Evolutionary conservation across 305 asterid species (phyloP), one percentile per base, ranked within the genome.

Genomic region (Solanum hybrid): DNA sequence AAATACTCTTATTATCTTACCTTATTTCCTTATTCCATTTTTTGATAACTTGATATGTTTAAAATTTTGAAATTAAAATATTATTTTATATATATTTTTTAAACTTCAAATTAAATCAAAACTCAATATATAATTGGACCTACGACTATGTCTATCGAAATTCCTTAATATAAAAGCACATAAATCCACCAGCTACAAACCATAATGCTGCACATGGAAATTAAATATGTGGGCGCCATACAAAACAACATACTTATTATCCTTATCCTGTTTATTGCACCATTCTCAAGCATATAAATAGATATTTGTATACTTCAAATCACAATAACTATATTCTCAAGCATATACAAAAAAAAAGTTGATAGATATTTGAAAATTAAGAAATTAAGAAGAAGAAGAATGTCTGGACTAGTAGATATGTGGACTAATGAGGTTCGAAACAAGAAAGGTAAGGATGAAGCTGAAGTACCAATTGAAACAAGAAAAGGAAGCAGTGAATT

Each of bases 401-500:
- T 93, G 95, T 92, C 93, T 77, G 93, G 90, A 89, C 71, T 93
- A 22, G 89, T 93, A 87, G 97, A 33, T 87, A 93, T 89, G 10
- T 94, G 85, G 57, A 35, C 85, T 35, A 36, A 39, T 75, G 95
- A 93, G 90, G 37, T 89, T 71, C 92, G 92, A 37, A 91, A 90
- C 87, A 94, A 92, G 91, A 89, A 18, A 36, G 57, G 31, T 20
- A 42, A 78, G 13, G 31, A 78, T 35, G 31, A 78, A 13, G 39
- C 2, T 77, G 4, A 75, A 64, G 82, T 35, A 88, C 40, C 90
- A 40, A 9, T 29, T 86, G 76, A 37, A 80, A 29, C 92, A 18
- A 75, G 35, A 26, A 91, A 36, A 22, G 10, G 11, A 36, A 22
- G 20, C 9, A 79, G 8, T 79, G 85, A 79, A 79, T 51, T 51